These are phyloP conservation scores for Xylariaceae sp. DNA, from an alignment of 2,329 filamentous ascomycete genomes.

Conservation along the genomic window DNA sequence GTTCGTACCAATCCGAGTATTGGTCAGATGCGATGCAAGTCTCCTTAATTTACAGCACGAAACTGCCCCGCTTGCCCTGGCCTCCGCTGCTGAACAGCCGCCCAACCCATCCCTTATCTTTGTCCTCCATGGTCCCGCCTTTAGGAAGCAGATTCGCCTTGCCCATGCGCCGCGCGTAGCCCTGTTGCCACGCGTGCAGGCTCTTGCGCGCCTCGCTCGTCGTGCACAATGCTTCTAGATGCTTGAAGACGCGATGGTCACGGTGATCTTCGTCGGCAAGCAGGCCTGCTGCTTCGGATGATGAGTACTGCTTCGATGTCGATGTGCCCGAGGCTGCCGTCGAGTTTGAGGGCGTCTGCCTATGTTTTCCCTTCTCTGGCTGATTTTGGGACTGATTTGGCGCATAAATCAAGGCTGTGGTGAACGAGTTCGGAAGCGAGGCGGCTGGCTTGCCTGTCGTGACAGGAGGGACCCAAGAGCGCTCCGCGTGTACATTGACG, in stretches of 20 bases:
- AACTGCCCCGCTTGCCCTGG: constrained; percentile 9
- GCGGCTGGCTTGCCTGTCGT: background rate
- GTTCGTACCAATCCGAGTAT: too few species aligned
- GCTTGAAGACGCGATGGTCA: constrained; percentile 47
- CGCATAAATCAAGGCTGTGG: constrained; percentile 6
- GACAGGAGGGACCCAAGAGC: constrained; percentile 7
- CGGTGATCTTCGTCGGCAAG: constrained; percentile 46
- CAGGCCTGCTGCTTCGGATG: constrained; percentile 9
- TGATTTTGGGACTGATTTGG: too few species aligned
- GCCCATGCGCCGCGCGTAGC: constrained; percentile 47
- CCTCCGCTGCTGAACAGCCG: constrained; percentile 29
- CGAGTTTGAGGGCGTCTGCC: background rate
- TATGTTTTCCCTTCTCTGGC: background rate
- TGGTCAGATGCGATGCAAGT: background rate
- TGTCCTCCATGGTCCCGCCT: constrained; percentile 32
- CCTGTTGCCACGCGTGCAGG: constrained; percentile 52
- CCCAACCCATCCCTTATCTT: constrained; percentile 31
- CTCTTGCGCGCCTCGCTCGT: constrained; percentile 53
- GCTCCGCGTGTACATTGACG: constrained; percentile 26
- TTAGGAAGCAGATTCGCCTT: constrained; percentile 46
- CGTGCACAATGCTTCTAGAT: constrained; percentile 50
- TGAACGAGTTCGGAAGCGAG: constrained; percentile 3
- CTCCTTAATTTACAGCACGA: background rate
- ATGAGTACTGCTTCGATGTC: too few species aligned
- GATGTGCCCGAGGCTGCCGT: constrained; percentile 4